A percentile compares a stretch with the other conserved stretches of the same genome.
Conservation (phyloP, 306 rosid species). For the Castanospermum australe region DNA sequence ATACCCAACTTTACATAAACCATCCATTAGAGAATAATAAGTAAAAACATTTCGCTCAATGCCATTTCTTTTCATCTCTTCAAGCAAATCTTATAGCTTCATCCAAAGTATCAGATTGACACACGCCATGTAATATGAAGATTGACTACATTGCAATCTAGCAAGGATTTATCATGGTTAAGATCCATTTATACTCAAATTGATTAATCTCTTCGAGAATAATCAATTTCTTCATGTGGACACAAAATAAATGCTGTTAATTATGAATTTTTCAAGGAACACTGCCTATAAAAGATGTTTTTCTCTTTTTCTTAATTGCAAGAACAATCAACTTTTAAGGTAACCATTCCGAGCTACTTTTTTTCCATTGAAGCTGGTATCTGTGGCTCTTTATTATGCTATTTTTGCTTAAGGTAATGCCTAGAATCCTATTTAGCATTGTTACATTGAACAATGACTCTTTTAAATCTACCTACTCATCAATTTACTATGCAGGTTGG, state of each 20-base stretch:
- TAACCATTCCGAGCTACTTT: background rate
- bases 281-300: constrained; percentile 19
- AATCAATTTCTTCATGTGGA: background rate
- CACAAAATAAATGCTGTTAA: background rate
- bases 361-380: constrained; percentile 50
- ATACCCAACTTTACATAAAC: constrained; percentile 56
- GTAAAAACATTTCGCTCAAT: constrained; percentile 62
- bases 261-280: constrained; percentile 33
- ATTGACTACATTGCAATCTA: constrained; percentile 57
- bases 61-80: constrained; percentile 46
- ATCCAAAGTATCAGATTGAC: constrained; percentile 41
- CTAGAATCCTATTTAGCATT: background rate
- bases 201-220: background rate
- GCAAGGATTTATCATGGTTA: constrained; percentile 61
- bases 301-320: background rate
- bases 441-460: background rate
- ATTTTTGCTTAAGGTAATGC: constrained; percentile 55
- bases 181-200: background rate
- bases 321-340: background rate
- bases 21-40: constrained; percentile 57
- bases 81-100: constrained; percentile 50
- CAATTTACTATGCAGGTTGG: constrained; percentile 50
- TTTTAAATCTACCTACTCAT: background rate
- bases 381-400: constrained; percentile 67
- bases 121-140: constrained; percentile 59